A percentile compares a stretch with the other conserved stretches of the same genome.
Conservation (phyloP, 176 grass and related monocot genomes). For the Carex pumila region DNA sequence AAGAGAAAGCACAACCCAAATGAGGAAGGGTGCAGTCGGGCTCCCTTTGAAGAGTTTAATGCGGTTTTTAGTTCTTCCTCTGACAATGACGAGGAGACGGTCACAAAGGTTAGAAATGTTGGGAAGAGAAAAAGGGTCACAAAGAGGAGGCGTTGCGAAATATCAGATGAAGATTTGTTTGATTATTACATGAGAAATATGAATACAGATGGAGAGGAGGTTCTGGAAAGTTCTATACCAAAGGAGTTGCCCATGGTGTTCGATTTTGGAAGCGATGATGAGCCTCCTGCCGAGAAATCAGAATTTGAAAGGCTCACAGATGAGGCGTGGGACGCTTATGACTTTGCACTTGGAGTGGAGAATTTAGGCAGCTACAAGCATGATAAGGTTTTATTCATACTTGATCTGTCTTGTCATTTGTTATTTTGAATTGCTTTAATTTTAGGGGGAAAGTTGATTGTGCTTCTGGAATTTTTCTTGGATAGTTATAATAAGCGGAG, state of each 20-base stretch:
- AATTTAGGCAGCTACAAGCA: constrained; percentile 10
- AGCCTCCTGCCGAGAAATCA: not conserved
- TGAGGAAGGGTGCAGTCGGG: constrained; percentile 5
- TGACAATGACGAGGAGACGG: not conserved
- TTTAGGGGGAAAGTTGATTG: too few species aligned
- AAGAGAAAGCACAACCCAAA: not conserved
- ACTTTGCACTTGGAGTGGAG: not conserved
- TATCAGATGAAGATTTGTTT: not conserved
- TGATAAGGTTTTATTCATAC: constrained; percentile 5
- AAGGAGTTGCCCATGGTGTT: constrained; percentile 10
- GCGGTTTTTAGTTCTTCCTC: not conserved
- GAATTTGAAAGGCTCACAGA: not conserved
- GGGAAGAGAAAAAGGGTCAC: not conserved
- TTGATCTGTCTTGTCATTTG: not conserved
- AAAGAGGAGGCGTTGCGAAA: not conserved
- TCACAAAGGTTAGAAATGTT: not conserved
- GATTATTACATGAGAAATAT: not conserved
- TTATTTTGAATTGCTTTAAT: not conserved
- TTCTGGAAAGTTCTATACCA: not conserved
- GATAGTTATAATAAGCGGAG: not conserved
- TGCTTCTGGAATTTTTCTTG: not conserved
- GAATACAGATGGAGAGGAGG: not conserved
- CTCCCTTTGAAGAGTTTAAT: not conserved
- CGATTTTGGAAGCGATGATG: not conserved
- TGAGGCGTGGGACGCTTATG: constrained; percentile 3